Percentiles rank a stretch among this genome's conserved stretches.
Conservation (phyloP, 345 rosid genomes). For the Rhizophora mangle region DNA sequence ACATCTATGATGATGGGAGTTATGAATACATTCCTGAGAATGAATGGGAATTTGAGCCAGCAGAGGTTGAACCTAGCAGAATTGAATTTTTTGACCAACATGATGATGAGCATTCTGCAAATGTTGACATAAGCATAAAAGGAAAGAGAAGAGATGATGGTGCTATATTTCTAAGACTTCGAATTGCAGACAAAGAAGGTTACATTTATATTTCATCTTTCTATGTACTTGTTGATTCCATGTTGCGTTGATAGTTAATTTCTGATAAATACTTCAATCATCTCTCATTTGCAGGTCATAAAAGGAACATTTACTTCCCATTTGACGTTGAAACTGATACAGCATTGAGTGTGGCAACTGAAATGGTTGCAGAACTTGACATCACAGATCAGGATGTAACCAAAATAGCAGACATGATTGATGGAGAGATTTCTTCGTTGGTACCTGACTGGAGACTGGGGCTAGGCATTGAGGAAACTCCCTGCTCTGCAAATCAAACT, state of each 20-base stretch:
- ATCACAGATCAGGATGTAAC: conserved; percentile 73
- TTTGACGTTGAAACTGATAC: conserved; percentile 72
- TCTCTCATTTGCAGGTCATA: conserved; percentile 46
- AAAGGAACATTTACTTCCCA: conserved; percentile 83
- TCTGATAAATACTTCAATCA: not conserved
- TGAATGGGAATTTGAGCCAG: conserved; percentile 52
- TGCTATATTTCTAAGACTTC: conserved; percentile 63
- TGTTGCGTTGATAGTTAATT: not conserved
- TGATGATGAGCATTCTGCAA: conserved; percentile 54
- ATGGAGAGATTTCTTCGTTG: conserved; percentile 74
- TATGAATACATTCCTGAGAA: conserved; percentile 15
- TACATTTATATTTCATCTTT: not conserved
- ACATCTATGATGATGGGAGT: conserved; percentile 21
- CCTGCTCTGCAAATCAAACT: conserved; percentile 45
- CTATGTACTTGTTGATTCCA: not conserved
- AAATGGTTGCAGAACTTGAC: conserved; percentile 93
- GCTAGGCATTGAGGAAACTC: conserved; percentile 65
- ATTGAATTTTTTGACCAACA: conserved; percentile 71
- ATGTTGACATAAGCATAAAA: conserved; percentile 70
- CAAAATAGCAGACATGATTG: conserved; percentile 82
- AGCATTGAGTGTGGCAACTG: conserved; percentile 86
- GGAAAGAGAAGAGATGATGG: conserved; percentile 69
- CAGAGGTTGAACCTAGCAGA: conserved; percentile 51
- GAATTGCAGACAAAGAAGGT: conserved; percentile 88
- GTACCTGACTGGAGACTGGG: conserved; percentile 80